Evolutionary conservation across 2,329 filamentous ascomycete genomes (phyloP), one percentile per base, ranked within the genome.

Genomic region (Aspergillus piperis): DNA sequence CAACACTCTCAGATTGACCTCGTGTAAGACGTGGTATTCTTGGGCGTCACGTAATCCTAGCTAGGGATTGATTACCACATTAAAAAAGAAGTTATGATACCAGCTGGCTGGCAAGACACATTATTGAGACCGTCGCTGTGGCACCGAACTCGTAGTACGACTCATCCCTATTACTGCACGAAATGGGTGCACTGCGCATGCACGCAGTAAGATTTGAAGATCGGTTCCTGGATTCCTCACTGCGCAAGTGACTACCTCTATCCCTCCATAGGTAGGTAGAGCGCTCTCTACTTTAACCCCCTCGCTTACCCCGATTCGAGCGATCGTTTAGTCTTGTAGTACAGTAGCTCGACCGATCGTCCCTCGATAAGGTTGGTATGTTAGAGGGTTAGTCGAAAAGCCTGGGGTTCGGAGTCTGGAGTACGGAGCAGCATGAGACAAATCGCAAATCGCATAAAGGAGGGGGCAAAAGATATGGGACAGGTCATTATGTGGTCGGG

Each of bases 131-230:
- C 38, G 21, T 41, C 41, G 13, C 52, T 17, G 38, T 42, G 19
- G 38, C 52, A 54, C 52, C 19, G 19, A 44, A 54, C 23, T 38
- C 38, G 39, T 54, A 42, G 38, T 11, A 54, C 30, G 32, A 30
- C 32, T 13, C 32, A 4, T 23, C 15, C 38, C n/a, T 30, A 23
- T 27, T 15, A 23, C 25, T 54, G 52, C 52, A 54, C 27, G n/a
- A 42, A 54, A 44, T n/a, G 50, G 49, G 39, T 17, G 17, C 41
- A 50, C 54, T 54, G 54, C 54, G 52, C 59, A 61, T 61, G 59
- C 55, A 54, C 38, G 49, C 32, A 17, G 59, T 49, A 53, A 54
- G 55, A 47, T 53, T 30, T 38, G 23, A 15, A 48, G 49, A 58
- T 61, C 49, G 30, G 59, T 59, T 59, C 57, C 57, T 59, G 57